Conservation (phyloP, 768 basidiomycete genomes). For the Boletus subparvulus region DNA sequence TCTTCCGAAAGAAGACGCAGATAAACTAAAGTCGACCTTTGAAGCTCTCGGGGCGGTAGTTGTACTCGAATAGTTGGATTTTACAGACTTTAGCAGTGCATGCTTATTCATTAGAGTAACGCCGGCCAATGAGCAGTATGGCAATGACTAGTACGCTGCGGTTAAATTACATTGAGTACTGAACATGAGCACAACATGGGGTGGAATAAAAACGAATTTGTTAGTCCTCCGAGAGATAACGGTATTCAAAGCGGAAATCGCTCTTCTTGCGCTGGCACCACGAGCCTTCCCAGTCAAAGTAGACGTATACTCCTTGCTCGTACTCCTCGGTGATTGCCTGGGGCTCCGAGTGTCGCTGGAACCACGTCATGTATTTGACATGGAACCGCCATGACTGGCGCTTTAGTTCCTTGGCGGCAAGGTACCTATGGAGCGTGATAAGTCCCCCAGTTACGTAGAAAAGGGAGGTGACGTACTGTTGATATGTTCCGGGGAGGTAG, state of each 20-base stretch:
- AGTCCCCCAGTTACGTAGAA: constrained; percentile 1
- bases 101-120: constrained; percentile 18
- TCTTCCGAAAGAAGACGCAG: constrained; percentile 94
- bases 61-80: constrained; percentile 63
- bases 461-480: constrained; percentile 59
- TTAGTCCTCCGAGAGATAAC: constrained; percentile 85
- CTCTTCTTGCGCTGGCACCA: constrained; percentile 99
- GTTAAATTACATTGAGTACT: constrained; percentile 28
- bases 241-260: constrained; percentile 96
- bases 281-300: constrained; percentile 99
- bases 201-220: constrained; percentile 1
- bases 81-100: constrained; percentile 10
- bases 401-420: constrained; percentile 96
- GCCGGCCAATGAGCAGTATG: neutral
- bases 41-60: constrained; percentile 87
- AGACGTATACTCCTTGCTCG: constrained; percentile 98
- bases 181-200: constrained; percentile 13
- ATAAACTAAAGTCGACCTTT: constrained; percentile 92
- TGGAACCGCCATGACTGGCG: constrained; percentile 99
- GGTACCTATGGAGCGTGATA: constrained; percentile 53
- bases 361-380: constrained; percentile 99
- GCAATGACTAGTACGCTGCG: constrained; percentile 13
- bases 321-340: constrained; percentile 99
- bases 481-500: constrained; percentile 95
- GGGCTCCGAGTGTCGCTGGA: constrained; percentile 97